phyloP scores from a whole-genome alignment of 139 green algal species.

The Mesotaenium endlicherianum region DNA sequence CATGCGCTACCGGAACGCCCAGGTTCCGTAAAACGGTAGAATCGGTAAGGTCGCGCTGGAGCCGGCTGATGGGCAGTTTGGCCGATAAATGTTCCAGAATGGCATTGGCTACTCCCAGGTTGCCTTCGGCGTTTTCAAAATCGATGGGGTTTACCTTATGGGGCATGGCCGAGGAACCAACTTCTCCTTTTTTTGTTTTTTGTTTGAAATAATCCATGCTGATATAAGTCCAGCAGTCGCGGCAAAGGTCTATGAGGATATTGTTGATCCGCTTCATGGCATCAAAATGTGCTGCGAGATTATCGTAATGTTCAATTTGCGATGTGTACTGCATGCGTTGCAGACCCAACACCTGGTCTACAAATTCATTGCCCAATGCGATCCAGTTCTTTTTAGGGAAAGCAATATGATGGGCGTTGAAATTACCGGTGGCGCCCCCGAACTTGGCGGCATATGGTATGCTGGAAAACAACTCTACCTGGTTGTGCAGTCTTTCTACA shows the following conservation, averaged over 20 bases:
- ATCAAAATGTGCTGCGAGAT: too few species aligned
- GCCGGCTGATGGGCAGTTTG: constrained; percentile 82
- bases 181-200: constrained; percentile 58
- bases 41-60: constrained; percentile 96
- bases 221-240: constrained; percentile 98
- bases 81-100: constrained; percentile 83
- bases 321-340: constrained; percentile 43
- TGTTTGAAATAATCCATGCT: constrained; percentile 94
- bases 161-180: constrained; percentile 95
- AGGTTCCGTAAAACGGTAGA: constrained; percentile 97
- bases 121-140: constrained; percentile 99
- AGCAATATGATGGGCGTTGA: constrained; percentile 94
- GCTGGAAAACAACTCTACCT: too few species aligned
- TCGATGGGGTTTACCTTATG: constrained; percentile 99
- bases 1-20: constrained; percentile 80
- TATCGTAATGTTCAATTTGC: too few species aligned
- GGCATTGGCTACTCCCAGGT: constrained; percentile 96
- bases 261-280: constrained; percentile 91
- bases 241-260: constrained; percentile 95
- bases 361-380: constrained; percentile 71
- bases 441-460: constrained; percentile 87
- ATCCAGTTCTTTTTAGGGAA: constrained; percentile 95
- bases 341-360: constrained; percentile 69
- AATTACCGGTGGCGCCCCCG: constrained; percentile 94
- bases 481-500: too few species aligned